phyloP scores from a whole-genome alignment of 495 filamentous ascomycete genomes.

The Xylaria longipes region DNA sequence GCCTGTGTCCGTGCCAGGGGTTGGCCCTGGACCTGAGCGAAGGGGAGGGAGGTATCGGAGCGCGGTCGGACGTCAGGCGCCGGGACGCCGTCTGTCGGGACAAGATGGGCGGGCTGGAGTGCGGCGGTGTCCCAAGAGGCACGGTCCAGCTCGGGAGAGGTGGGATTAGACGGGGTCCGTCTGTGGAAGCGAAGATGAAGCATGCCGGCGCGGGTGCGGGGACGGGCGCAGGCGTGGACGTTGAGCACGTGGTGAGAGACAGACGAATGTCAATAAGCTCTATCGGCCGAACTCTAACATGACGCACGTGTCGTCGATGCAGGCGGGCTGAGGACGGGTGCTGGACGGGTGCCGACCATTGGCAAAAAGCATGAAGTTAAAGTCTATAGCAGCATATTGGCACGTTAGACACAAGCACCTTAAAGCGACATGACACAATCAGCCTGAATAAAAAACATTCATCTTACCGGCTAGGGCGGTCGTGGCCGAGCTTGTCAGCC shows the following conservation, averaged over 20 bases:
- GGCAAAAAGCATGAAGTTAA: not conserved
- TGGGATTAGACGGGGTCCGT: conserved; percentile 59
- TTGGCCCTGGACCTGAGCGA: conserved; percentile 34
- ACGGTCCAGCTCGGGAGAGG: conserved; percentile 54
- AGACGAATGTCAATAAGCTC: not conserved
- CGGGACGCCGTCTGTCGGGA: conserved; percentile 46
- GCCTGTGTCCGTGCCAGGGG: conserved; percentile 27
- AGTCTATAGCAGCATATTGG: not conserved
- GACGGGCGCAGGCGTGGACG: not conserved
- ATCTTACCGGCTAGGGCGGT: conserved; percentile 10
- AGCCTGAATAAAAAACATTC: no score
- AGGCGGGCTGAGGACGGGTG: not conserved
- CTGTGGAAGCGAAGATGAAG: conserved; percentile 62
- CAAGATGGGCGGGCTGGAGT: conserved; percentile 45
- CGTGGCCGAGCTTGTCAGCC: conserved; percentile 10
- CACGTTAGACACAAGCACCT: not conserved
- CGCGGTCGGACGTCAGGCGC: conserved; percentile 48
- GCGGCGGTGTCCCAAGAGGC: conserved; percentile 45
- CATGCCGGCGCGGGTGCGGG: conserved; percentile 43
- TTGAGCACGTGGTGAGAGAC: not conserved
- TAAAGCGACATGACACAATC: conserved; percentile 13
- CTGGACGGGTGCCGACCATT: conserved; percentile 15
- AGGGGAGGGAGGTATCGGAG: conserved; percentile 44
- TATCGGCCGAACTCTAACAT: conserved; percentile 17
- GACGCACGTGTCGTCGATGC: not conserved